Evolutionary conservation across 495 filamentous ascomycete species (phyloP), one percentile per base, ranked within the genome.

Genomic region (Chaetomidium leptoderma): DNA sequence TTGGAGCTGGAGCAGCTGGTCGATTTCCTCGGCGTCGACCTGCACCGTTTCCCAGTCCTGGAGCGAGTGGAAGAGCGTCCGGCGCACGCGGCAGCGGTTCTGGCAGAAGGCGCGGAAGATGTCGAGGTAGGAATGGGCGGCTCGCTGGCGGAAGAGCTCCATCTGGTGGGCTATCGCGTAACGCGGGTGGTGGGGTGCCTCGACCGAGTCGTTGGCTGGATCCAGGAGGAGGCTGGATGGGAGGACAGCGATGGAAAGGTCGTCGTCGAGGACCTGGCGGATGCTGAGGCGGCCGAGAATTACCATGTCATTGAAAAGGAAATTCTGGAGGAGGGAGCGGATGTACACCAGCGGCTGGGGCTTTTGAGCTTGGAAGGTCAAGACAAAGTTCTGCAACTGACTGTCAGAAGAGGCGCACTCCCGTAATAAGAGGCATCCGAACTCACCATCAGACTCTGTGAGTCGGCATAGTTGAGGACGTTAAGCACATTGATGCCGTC

Each of bases 41-140:
- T 97, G 89, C 14, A 99, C 73, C 61, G 81, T 82, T 61, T 97
- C 92, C 85, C 90, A 95, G 58, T 92, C 87, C 21, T 83, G 71
- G 37, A 95, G 82, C 8, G 82, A 81, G 67, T 97, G 93, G 58
- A 84, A 89, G 26, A 99, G 75, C 14, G 84, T 89, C 30, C 93
- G 82, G 16, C 93, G 86, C 36, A 95, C 81, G 10, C 93, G 86
- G 66, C 90, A 91, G 49, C 91, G 81, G 63, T 99, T 99, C 67
- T 96, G 85, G 68, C 91, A 96, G 14, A 92, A 78, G 26, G 86
- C 84, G 44, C 88, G 83, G 61, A 91, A 87, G 19, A 92, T 81
- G 62, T 96, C 90, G 7, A 92, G 73, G 65, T 90, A 96, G 6
- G 86, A 84, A 75, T 92, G 72, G 24, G 83, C 84, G 39, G 86